Base-by-base conservation (phyloP, 768 basidiomycete species). In the Daedaleopsis nitida region DNA sequence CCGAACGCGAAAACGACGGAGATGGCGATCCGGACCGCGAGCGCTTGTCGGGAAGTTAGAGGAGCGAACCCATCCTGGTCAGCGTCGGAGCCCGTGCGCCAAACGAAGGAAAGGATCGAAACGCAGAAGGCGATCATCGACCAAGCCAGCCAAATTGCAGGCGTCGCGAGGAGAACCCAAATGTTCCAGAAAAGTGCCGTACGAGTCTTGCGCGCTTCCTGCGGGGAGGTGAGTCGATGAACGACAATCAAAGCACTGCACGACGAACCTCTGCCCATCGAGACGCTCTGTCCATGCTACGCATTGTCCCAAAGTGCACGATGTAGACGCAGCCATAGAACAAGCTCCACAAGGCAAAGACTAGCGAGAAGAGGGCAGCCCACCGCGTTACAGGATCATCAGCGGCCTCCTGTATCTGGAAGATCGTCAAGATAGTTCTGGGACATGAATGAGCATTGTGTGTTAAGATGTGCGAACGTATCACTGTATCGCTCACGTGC, bases 261-360 rank as follows among this genome's bases (percentile, higher is more conserved):
- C 17, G 4, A 48, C 52, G 14, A 66, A 87, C 88, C 74, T 89
- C 85, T 12, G 88, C 87, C 87, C 88, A 92, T 58, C 81, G 80
- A 9, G 85, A 84, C 1, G 89, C 89, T 59, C 84, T 83, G 65
- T 84, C 78, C 84, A 89, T 88, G 63, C 80, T 87, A 45, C 82
- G 79, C 89, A 92, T 91, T 1, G 81, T 84, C 14, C 83, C 82
- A 60, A 91, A 91, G 27, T 87, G 76, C 16, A 91, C 77, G 16
- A 88, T 90, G 71, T 87, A 91, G 57, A 88, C 79, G 65, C 89
- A 89, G 0, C 90, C 90, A 68, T 84, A 92, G 3, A 81, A 81
- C 21, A 91, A 74, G 65, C 88, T 89, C 83, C 90, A 85, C 60
- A 90, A 67, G 1, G 87, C 85, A 39, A 82, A 88, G 0, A 85